Conservation (phyloP, 306 rosid genomes). For the Casuarina cunninghamiana region DNA sequence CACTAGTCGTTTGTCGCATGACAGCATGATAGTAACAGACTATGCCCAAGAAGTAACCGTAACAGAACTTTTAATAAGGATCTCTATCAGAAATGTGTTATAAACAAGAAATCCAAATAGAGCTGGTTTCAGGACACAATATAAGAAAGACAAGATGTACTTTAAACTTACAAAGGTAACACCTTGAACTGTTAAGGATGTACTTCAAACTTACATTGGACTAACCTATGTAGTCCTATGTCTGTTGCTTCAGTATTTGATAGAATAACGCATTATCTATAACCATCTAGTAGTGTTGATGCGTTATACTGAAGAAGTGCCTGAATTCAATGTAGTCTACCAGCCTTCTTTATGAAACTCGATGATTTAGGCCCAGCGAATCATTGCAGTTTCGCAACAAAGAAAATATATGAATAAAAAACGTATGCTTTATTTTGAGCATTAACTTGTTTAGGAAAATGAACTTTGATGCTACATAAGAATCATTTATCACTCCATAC, state of each 20-base stretch:
- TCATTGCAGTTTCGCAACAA: background rate
- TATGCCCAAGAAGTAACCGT: background rate
- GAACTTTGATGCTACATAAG: background rate
- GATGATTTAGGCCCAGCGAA: background rate
- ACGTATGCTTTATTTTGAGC: background rate
- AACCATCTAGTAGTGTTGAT: constrained; percentile 41
- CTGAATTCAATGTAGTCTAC: background rate
- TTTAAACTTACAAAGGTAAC: background rate
- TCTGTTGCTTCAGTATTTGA: too few relatives aligned
- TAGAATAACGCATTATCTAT: constrained; percentile 23
- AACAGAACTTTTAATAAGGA: background rate
- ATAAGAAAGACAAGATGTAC: background rate
- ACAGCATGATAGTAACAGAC: background rate
- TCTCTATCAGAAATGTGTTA: constrained; percentile 27
- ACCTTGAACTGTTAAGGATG: too few relatives aligned
- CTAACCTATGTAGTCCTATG: constrained; percentile 7
- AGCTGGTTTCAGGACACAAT: background rate
- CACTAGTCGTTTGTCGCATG: background rate
- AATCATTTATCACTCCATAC: background rate
- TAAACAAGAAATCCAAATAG: constrained; percentile 6
- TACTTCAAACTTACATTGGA: background rate
- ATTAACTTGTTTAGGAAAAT: background rate
- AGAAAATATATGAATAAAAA: background rate
- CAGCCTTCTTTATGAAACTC: background rate
- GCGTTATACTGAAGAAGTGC: constrained; percentile 27